These are phyloP conservation scores for Aspergillus jensenii DNA, from an alignment of 2,329 filamentous ascomycete genomes.

Conservation along the genomic window DNA sequence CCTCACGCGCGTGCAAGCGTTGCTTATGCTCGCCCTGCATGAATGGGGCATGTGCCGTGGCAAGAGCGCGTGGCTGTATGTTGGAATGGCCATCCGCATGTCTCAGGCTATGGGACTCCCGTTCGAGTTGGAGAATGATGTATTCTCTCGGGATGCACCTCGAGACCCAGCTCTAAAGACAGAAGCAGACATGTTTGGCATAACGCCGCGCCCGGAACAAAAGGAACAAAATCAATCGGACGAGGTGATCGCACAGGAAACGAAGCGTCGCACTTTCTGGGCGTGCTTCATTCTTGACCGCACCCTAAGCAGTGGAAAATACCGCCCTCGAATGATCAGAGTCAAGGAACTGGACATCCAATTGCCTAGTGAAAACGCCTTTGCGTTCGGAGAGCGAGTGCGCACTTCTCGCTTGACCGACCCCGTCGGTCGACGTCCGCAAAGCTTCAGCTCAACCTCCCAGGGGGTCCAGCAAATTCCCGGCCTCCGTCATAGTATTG, in stretches of 20 bases:
- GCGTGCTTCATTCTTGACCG: constrained; percentile 59
- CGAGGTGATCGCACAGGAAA: constrained; percentile 54
- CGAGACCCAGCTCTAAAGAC: constrained; percentile 37
- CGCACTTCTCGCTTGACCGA: constrained; percentile 52
- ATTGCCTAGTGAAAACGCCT: constrained; percentile 57
- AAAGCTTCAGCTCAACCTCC: constrained; percentile 37
- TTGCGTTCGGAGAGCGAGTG: constrained; percentile 55
- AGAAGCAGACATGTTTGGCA: constrained; percentile 40
- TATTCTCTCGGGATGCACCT: constrained; percentile 45
- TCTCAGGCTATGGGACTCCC: constrained; percentile 48
- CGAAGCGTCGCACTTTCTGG: constrained; percentile 57
- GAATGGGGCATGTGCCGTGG: constrained; percentile 59
- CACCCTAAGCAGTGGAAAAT: constrained; percentile 55
- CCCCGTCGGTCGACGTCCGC: constrained; percentile 36
- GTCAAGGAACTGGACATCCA: constrained; percentile 54
- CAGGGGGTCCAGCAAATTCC: constrained; percentile 45
- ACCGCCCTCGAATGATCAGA: constrained; percentile 54
- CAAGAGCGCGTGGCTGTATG: constrained; percentile 52
- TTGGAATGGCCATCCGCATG: constrained; percentile 47
- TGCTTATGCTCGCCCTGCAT: constrained; percentile 57
- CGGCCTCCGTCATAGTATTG: constrained; percentile 41
- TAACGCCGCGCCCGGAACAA: constrained; percentile 32
- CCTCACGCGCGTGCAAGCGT: constrained; percentile 53
- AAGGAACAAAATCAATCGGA: constrained; percentile 41
- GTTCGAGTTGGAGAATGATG: constrained; percentile 49